These are phyloP conservation scores for Davidsoniella virescens DNA, from an alignment of 2,329 filamentous ascomycete species.

Conservation along the genomic window DNA sequence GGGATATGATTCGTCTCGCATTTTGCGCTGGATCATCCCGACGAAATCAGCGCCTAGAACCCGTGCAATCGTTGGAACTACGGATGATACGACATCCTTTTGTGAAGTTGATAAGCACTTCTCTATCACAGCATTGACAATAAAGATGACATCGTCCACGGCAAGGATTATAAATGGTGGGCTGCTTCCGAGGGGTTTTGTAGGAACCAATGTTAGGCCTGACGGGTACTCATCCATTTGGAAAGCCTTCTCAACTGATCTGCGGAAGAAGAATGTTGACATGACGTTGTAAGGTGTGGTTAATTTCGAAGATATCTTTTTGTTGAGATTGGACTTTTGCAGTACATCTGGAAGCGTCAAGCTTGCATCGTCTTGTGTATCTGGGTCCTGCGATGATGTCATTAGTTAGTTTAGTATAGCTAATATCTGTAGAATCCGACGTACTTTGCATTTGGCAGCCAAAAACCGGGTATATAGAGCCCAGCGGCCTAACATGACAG, in stretches of 20 bases:
- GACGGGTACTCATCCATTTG: slow-evolving; percentile 80
- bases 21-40: slow-evolving; percentile 92
- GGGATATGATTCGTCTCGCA: slow-evolving; percentile 91
- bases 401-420: slow-evolving; percentile 12
- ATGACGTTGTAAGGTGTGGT: slow-evolving; percentile 73
- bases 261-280: slow-evolving; percentile 91
- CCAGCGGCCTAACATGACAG: slow-evolving; percentile 86
- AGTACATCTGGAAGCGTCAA: slow-evolving; percentile 59
- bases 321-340: slow-evolving; percentile 59
- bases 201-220: slow-evolving; percentile 61
- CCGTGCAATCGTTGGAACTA: slow-evolving; percentile 62
- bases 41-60: slow-evolving; percentile 83
- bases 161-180: slow-evolving; percentile 86
- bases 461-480: slow-evolving; percentile 83
- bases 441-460: slow-evolving; percentile 67
- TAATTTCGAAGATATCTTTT: slow-evolving; percentile 61
- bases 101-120: slow-evolving; percentile 78
- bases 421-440: slow-evolving; percentile 18
- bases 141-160: slow-evolving; percentile 98
- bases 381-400: slow-evolving; percentile 28
- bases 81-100: slow-evolving; percentile 56
- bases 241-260: slow-evolving; percentile 94
- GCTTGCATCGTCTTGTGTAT: slow-evolving; percentile 34
- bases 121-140: slow-evolving; percentile 81
- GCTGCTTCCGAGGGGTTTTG: slow-evolving; percentile 55